Evolutionary conservation across 1,139 yeast genomes (phyloP).

Genomic region (Saccharomyces hybrid): DNA sequence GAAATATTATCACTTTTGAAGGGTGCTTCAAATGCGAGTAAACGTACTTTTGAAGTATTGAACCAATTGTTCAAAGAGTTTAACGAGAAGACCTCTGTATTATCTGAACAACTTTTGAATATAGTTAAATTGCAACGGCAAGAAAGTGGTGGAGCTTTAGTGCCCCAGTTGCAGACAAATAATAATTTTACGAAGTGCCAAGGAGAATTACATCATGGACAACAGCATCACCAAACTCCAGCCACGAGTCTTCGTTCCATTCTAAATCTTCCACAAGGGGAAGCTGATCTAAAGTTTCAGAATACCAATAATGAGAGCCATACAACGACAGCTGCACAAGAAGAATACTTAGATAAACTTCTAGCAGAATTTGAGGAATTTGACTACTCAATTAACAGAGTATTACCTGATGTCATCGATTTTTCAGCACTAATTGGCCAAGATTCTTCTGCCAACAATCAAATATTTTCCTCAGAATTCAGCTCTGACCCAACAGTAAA

Average conservation of each 20-base stretch:
- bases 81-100: conserved; percentile 16
- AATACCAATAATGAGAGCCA: neutral
- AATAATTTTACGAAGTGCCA: neutral
- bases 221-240: neutral
- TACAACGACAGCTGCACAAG: neutral
- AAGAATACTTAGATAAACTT: neutral
- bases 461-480: neutral
- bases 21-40: conserved; percentile 62
- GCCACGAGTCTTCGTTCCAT: neutral
- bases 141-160: neutral
- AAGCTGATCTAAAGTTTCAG: neutral
- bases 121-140: neutral
- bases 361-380: neutral
- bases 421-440: neutral
- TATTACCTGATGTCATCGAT: neutral
- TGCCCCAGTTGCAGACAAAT: neutral
- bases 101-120: conserved; percentile 4
- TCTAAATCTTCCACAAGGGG: neutral
- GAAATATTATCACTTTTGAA: conserved; percentile 58
- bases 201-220: neutral
- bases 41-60: conserved; percentile 64
- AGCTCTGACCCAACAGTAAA: neutral
- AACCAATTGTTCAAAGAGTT: conserved; percentile 58
- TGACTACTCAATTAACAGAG: neutral
- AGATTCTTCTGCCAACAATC: neutral